These are phyloP conservation scores for Suhomyces chickasaworum DNA, from an alignment of 1,139 yeast species.

Conservation along the genomic window DNA sequence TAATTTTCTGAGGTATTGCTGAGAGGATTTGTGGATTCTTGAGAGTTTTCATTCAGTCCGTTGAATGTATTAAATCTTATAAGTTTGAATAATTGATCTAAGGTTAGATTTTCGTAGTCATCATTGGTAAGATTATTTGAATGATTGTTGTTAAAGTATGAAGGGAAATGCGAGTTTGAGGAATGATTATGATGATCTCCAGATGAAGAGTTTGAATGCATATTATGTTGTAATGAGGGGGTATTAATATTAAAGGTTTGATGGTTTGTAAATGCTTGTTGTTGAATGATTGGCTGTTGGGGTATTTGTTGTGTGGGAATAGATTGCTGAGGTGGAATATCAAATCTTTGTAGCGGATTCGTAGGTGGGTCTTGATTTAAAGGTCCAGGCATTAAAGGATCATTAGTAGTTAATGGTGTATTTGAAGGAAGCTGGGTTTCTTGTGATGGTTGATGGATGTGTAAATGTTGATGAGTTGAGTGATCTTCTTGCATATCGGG, in stretches of 20 bases:
- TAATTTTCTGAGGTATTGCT: neutral
- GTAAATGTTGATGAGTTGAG: constrained; percentile 9
- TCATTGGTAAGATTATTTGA: constrained; percentile 38
- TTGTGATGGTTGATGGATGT: constrained; percentile 8
- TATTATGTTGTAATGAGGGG: constrained; percentile 9
- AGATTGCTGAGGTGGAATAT: constrained; percentile 8
- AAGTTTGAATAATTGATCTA: constrained; percentile 43
- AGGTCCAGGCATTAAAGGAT: neutral
- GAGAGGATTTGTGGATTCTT: neutral
- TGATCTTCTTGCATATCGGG: constrained; percentile 4
- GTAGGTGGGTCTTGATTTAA: neutral
- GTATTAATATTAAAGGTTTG: constrained; percentile 1
- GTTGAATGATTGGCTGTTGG: constrained; percentile 8
- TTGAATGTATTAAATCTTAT: constrained; percentile 17
- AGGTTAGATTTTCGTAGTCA: constrained; percentile 41
- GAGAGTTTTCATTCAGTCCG: neutral
- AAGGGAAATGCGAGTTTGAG: constrained; percentile 13
- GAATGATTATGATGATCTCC: constrained; percentile 20
- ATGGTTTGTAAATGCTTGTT: neutral
- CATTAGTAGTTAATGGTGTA: neutral
- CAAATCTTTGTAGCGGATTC: constrained; percentile 4
- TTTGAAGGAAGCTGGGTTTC: constrained; percentile 1
- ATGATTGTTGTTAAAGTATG: constrained; percentile 26
- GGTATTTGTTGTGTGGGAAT: constrained; percentile 10
- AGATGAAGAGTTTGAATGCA: constrained; percentile 22